phyloP scores from a whole-genome alignment of 2,329 filamentous ascomycete genomes.

The Cytospora leucostoma region DNA sequence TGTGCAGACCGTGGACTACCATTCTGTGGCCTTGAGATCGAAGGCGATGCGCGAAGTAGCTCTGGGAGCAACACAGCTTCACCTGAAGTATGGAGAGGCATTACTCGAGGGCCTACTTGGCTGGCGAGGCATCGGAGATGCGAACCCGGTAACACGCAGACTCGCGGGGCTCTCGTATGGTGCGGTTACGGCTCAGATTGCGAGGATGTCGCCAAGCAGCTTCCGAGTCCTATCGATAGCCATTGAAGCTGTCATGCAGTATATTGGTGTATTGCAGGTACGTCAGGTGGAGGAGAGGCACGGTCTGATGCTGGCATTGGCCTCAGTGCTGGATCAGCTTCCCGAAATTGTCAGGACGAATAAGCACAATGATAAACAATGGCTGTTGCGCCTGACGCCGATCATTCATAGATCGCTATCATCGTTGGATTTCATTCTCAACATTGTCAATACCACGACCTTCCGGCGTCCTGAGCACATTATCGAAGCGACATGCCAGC shows the following conservation, averaged over 20 bases:
- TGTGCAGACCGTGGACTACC: constrained; percentile 90
- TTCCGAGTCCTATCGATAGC: constrained; percentile 34
- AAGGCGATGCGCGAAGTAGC: constrained; percentile 80
- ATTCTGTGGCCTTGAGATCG: constrained; percentile 83
- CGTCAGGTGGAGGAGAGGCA: constrained; percentile 71
- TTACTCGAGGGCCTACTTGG: constrained; percentile 71
- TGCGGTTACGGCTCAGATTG: constrained; percentile 49
- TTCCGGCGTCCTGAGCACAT: constrained; percentile 66
- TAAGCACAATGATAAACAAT: background rate
- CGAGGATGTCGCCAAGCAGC: constrained; percentile 26
- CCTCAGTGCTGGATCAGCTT: constrained; percentile 55
- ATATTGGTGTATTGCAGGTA: constrained; percentile 49
- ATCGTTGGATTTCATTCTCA: constrained; percentile 42
- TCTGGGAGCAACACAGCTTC: constrained; percentile 65
- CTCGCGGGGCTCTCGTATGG: constrained; percentile 72
- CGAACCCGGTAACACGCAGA: constrained; percentile 72
- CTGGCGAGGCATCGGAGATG: constrained; percentile 87
- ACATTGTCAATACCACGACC: constrained; percentile 43
- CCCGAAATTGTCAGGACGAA: constrained; percentile 36
- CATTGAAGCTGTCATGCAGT: constrained; percentile 45
- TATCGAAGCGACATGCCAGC: constrained; percentile 60
- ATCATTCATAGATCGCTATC: constrained; percentile 30
- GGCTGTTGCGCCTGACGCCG: background rate
- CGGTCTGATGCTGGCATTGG: constrained; percentile 64
- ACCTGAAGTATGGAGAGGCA: constrained; percentile 67